Conservation (phyloP, 164 flowering plant genomes). For the Sextonia rubra region DNA sequence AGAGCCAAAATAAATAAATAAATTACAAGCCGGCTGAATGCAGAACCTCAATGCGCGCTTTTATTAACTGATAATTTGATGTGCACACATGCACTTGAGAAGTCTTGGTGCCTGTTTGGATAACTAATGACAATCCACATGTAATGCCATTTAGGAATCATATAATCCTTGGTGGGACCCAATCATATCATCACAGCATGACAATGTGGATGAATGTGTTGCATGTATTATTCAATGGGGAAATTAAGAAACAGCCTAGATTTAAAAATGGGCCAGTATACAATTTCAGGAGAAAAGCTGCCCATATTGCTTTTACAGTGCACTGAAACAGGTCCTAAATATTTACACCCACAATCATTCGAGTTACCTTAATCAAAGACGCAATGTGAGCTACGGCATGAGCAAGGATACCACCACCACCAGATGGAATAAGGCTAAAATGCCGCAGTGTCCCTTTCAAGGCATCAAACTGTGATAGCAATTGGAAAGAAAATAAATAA, state of each 20-base stretch:
- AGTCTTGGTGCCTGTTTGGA: not conserved
- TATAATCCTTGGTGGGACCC: too few relatives aligned
- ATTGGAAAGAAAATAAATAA: constrained; percentile 2
- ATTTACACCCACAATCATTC: not conserved
- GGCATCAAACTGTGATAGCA: constrained; percentile 58
- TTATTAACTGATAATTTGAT: too few relatives aligned
- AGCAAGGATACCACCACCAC: constrained; percentile 91
- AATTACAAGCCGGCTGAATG: not conserved
- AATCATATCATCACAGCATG: too few relatives aligned
- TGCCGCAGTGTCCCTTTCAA: constrained; percentile 73
- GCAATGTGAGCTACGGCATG: constrained; percentile 82
- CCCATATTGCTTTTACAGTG: too few relatives aligned
- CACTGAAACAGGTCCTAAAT: too few relatives aligned
- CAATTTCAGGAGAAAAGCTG: too few relatives aligned
- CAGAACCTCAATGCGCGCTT: too few relatives aligned
- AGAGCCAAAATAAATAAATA: not conserved
- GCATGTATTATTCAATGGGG: too few relatives aligned
- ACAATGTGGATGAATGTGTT: too few relatives aligned
- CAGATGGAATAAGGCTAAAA: constrained; percentile 81
- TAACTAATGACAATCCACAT: not conserved
- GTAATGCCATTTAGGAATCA: not conserved
- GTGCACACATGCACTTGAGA: not conserved
- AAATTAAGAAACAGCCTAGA: too few relatives aligned
- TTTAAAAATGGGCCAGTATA: too few relatives aligned
- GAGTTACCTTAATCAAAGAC: constrained; percentile 65